These are phyloP conservation scores for Monosporozyma aerobia DNA, from an alignment of 805 yeast species.

Conservation along the genomic window DNA sequence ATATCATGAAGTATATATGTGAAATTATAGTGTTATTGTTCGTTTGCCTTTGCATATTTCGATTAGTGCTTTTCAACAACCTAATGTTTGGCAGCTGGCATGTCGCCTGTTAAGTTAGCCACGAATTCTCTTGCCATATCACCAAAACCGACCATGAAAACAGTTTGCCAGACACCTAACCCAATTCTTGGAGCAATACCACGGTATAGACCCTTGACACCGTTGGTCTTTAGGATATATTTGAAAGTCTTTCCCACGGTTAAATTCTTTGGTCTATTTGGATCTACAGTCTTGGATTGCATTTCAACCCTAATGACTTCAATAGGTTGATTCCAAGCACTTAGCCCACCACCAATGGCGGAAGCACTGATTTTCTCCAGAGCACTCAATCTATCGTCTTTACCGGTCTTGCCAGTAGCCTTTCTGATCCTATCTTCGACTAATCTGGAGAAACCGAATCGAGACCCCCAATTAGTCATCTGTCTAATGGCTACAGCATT, in stretches of 20 bases:
- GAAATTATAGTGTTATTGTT: neutral
- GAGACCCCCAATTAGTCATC: conserved; percentile 98
- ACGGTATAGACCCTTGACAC: conserved; percentile 83
- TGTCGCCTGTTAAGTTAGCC: conserved; percentile 51
- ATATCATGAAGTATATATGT: neutral
- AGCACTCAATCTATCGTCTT: conserved; percentile 55
- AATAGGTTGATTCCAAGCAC: conserved; percentile 98
- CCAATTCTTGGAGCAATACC: conserved; percentile 98
- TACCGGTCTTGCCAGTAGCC: conserved; percentile 46
- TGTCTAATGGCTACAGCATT: conserved; percentile 99
- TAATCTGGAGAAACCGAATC: conserved; percentile 86
- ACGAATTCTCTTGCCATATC: conserved; percentile 78
- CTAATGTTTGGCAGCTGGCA: conserved; percentile 36
- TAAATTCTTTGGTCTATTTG: conserved; percentile 89
- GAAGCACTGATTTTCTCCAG: conserved; percentile 77
- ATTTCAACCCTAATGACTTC: conserved; percentile 96
- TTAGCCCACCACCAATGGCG: conserved; percentile 91
- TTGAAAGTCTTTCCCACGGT: conserved; percentile 66
- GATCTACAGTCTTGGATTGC: conserved; percentile 92
- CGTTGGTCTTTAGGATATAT: conserved; percentile 76
- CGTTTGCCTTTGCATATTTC: neutral
- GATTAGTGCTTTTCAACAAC: neutral
- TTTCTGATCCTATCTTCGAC: conserved; percentile 79
- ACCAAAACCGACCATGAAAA: conserved; percentile 97
- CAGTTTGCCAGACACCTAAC: conserved; percentile 95